Percentiles rank a stretch among this genome's conserved stretches.
Conservation (phyloP, 1,284 basidiomycete genomes). For the Ustilago lituana region DNA sequence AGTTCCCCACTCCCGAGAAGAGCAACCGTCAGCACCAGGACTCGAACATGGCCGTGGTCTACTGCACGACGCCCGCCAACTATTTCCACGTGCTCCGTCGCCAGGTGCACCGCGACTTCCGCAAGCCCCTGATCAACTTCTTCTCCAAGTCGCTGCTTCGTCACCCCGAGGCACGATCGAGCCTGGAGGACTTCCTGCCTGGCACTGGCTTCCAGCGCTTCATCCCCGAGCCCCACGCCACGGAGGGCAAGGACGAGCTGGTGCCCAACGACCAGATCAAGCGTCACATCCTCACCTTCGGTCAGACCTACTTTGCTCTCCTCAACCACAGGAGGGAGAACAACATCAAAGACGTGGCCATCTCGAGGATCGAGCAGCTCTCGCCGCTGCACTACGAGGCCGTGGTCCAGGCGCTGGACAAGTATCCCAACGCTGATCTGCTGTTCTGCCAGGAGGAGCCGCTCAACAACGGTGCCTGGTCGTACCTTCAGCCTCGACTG, state of each 20-base stretch:
- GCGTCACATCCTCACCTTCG: slow-evolving; percentile 80
- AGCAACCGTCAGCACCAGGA: slow-evolving; percentile 96
- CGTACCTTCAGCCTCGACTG: slow-evolving; percentile 84
- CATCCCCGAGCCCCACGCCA: slow-evolving; percentile 82
- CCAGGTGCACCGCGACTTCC: slow-evolving; percentile 67
- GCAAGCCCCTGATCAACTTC: slow-evolving; percentile 76
- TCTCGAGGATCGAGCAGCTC: slow-evolving; percentile 92
- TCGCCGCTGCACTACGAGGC: slow-evolving; percentile 93
- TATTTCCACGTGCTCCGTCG: slow-evolving; percentile 67
- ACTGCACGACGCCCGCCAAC: slow-evolving; percentile 75
- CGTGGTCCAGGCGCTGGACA: slow-evolving; percentile 72
- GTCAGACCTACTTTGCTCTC: slow-evolving; percentile 92
- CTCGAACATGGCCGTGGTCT: slow-evolving; percentile 99
- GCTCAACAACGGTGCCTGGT: slow-evolving; percentile 78
- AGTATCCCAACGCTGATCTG: slow-evolving; percentile 91
- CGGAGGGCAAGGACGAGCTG: slow-evolving; percentile 72
- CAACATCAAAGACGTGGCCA: slow-evolving; percentile 84
- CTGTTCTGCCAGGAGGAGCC: slow-evolving; percentile 93
- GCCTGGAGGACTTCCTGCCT: slow-evolving; percentile 85
- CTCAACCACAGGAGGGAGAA: slow-evolving; percentile 70
- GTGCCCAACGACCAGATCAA: slow-evolving; percentile 85
- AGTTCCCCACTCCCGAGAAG: slow-evolving; percentile 88
- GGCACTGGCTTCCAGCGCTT: slow-evolving; percentile 93
- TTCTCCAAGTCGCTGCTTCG: slow-evolving; percentile 96
- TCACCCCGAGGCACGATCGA: slow-evolving; percentile 88